Base-by-base conservation (phyloP, 2,329 filamentous ascomycete genomes). In the Dactylonectria estremocensis region DNA sequence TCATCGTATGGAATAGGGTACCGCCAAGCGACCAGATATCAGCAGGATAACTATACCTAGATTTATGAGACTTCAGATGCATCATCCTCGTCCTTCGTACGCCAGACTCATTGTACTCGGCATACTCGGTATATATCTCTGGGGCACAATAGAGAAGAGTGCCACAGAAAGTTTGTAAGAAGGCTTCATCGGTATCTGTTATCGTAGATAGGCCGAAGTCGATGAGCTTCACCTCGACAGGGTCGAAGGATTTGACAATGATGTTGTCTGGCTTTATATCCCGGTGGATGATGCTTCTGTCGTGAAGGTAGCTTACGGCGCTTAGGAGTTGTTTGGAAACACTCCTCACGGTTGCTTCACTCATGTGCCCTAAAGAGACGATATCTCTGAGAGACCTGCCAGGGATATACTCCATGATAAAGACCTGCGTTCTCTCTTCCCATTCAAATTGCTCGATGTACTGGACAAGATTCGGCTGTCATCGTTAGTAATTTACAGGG, bases 251-350 rank as follows among this genome's bases (percentile, higher is more conserved):
- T 11, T 91, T 86, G 72, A 98, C 93, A 45, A 99, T 86, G 68
- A 99, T 98, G 76, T 99, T 99, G 84, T 99, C 96, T 0, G 96
- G 96, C 79, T 99, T 99, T 77, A 99, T 95, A 80, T 99, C 96
- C n/a, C 96, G 92, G 81, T 99, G 96, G 0, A 95, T 98, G 74
- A 99, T 97, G 77, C 92, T 94, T 75, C 93, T 92, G 58, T 87
- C 85, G 79, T 99, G 96, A 9, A 99, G 86, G 79, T 99, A 98
- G 33, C 90, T 90, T 58, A 99, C 84, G 2, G 95, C 95, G 72
- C 92, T 89, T 49, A 98, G 83, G 37, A 98, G 88, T 78, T 97
- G 94, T 20, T 83, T 79, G 1, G 95, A 89, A 80, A 98, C 92
- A 6, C 84, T 84, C 79, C 92, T 90, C 16, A 90, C 92, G 72